Percentiles rank a stretch among this genome's conserved stretches.
Evolutionary conservation across 176 grass and related monocot genomes (phyloP).

Genomic region (Oryza meyeriana): DNA sequence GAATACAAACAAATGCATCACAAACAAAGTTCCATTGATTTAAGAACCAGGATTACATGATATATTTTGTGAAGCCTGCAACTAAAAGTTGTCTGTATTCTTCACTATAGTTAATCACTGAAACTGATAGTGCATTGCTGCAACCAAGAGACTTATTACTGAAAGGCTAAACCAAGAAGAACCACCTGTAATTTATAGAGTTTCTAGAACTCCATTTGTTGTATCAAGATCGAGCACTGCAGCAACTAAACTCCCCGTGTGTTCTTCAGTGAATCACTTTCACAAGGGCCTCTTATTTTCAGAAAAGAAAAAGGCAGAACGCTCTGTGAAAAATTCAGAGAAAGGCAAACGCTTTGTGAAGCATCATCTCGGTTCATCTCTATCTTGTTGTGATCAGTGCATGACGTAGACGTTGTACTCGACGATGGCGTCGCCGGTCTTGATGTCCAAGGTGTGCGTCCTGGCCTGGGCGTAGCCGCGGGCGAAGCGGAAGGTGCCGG

Average conservation of each 20-base stretch:
- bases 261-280: not conserved
- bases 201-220: not conserved
- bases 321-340: not conserved
- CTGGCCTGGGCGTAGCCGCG: conserved; percentile 49
- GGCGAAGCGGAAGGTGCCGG: conserved; percentile 64
- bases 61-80: not conserved
- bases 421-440: conserved; percentile 54
- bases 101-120: no score
- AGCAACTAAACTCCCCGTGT: not conserved
- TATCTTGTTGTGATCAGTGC: not conserved
- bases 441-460: conserved; percentile 39
- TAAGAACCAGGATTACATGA: not conserved
- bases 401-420: conserved; percentile 77
- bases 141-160: not conserved
- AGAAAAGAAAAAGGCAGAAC: not conserved
- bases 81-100: not conserved
- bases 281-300: not conserved
- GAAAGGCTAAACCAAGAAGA: not conserved
- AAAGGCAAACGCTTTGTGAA: not conserved
- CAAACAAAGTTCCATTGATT: not conserved
- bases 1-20: not conserved
- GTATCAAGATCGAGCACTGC: not conserved
- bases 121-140: not conserved
- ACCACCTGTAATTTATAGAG: not conserved
- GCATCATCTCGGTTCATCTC: not conserved